Conservation (phyloP, 306 rosid species). For the Mimosa bimucronata region DNA sequence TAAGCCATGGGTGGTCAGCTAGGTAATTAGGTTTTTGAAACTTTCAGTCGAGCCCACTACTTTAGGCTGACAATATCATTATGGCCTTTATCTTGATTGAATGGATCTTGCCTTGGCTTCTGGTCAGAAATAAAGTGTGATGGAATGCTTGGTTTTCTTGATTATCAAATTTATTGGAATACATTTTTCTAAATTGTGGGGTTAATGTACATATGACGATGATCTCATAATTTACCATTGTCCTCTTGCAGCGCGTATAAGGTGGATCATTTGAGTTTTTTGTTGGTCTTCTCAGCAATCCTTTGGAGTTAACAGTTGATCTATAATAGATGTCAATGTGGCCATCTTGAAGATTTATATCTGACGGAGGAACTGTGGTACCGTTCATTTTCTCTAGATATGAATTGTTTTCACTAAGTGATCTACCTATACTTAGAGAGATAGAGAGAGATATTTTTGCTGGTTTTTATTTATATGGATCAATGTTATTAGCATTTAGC, state of each 20-base stretch:
- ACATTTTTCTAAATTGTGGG: too few relatives aligned
- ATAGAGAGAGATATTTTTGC: too few relatives aligned
- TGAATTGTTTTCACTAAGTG: too few relatives aligned
- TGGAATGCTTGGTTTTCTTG: conserved; percentile 29
- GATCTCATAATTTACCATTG: conserved; percentile 38
- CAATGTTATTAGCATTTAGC: too few relatives aligned
- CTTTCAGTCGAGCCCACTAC: not conserved
- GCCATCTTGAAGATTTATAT: too few relatives aligned
- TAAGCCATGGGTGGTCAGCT: not conserved
- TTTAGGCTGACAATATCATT: not conserved
- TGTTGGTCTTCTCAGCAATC: too few relatives aligned
- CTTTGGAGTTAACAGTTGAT: too few relatives aligned
- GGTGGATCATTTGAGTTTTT: conserved; percentile 81
- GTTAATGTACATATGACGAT: conserved; percentile 16
- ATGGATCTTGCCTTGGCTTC: not conserved
- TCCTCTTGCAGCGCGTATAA: conserved; percentile 63
- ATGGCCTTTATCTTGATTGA: not conserved
- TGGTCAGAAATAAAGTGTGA: not conserved
- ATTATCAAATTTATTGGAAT: too few relatives aligned
- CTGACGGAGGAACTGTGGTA: too few relatives aligned
- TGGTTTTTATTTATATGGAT: too few relatives aligned
- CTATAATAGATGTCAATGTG: conserved; percentile 72
- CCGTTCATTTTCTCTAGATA: too few relatives aligned
- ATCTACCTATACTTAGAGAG: too few relatives aligned
- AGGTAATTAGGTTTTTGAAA: not conserved